These are phyloP conservation scores for Athelia psychrophila DNA, from an alignment of 1,284 basidiomycete genomes.

Conservation along the genomic window DNA sequence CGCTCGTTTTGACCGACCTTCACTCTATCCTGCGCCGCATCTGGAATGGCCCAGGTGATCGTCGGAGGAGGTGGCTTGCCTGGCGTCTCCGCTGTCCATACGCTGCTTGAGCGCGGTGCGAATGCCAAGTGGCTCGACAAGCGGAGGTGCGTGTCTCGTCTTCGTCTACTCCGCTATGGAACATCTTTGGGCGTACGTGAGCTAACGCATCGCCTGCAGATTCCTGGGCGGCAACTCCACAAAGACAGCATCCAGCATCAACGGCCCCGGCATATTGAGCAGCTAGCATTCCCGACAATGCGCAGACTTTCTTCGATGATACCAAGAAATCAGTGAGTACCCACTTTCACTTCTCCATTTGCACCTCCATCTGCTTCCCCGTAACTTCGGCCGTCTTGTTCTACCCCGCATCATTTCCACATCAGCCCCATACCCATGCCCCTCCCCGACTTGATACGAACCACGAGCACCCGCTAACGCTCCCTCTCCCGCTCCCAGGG, in stretches of 20 bases:
- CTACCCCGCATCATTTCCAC: too few species aligned
- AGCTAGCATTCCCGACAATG: conserved; percentile 86
- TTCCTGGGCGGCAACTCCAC: conserved; percentile 97
- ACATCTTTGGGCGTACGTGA: not conserved
- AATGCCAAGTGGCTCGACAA: conserved; percentile 93
- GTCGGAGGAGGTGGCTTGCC: conserved; percentile 94
- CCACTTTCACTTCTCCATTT: not conserved
- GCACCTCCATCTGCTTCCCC: too few species aligned
- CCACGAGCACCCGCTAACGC: too few species aligned
- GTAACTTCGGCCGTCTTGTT: too few species aligned
- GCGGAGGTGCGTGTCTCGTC: conserved; percentile 60
- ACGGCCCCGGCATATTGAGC: conserved; percentile 87
- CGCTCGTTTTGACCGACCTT: too few species aligned
- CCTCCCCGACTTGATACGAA: too few species aligned
- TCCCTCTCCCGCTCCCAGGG: conserved; percentile 42
- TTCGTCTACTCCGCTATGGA: not conserved
- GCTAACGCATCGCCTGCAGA: conserved; percentile 30
- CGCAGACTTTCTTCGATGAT: conserved; percentile 91
- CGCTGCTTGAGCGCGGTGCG: conserved; percentile 92
- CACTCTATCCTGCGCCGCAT: too few species aligned
- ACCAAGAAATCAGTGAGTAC: conserved; percentile 83
- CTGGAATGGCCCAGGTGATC: conserved; percentile 82
- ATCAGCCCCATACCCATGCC: too few species aligned
- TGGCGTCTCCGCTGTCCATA: conserved; percentile 92
- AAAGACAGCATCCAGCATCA: conserved; percentile 93